Evolutionary conservation across 1,284 basidiomycete species (phyloP).

Genomic region (Pseudozyma sp.): DNA sequence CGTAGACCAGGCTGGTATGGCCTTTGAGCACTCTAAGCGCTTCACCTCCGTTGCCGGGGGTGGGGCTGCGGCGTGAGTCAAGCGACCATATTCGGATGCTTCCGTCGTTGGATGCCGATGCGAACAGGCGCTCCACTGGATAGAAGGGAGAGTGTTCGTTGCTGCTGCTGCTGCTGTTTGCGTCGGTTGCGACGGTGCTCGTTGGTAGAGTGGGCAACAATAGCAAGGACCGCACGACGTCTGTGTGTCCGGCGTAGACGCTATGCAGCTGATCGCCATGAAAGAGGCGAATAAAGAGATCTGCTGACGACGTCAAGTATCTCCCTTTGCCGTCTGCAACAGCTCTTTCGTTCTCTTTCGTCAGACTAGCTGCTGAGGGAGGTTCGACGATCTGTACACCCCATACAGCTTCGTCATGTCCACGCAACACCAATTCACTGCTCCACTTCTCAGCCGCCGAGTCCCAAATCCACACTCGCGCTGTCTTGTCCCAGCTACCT

Average conservation of each 20-base stretch:
- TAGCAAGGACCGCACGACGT: constrained; percentile 44
- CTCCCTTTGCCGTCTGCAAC: background rate
- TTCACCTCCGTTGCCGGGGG: constrained; percentile 43
- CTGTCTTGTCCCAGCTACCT: constrained; percentile 53
- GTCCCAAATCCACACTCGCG: constrained; percentile 35
- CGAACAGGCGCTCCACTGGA: constrained; percentile 33
- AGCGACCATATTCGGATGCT: constrained; percentile 44
- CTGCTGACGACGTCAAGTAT: constrained; percentile 54
- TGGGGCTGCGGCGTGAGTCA: constrained; percentile 31
- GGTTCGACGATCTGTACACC: constrained; percentile 43
- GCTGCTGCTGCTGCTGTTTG: background rate
- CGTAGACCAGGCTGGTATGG: constrained; percentile 46
- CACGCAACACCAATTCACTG: constrained; percentile 26
- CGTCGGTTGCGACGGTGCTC: background rate
- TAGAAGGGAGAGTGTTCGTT: background rate
- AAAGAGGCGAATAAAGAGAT: constrained; percentile 53
- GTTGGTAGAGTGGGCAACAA: constrained; percentile 14
- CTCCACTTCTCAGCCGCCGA: constrained; percentile 26
- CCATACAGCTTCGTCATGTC: constrained; percentile 55
- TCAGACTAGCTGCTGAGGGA: constrained; percentile 6
- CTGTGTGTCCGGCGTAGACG: constrained; percentile 50
- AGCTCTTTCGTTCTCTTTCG: background rate
- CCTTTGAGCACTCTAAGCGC: constrained; percentile 31
- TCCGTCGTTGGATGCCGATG: constrained; percentile 46
- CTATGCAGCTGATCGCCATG: constrained; percentile 40